These are phyloP conservation scores for Microbotryum violaceum DNA, from an alignment of 1,284 basidiomycete species.

Conservation along the genomic window DNA sequence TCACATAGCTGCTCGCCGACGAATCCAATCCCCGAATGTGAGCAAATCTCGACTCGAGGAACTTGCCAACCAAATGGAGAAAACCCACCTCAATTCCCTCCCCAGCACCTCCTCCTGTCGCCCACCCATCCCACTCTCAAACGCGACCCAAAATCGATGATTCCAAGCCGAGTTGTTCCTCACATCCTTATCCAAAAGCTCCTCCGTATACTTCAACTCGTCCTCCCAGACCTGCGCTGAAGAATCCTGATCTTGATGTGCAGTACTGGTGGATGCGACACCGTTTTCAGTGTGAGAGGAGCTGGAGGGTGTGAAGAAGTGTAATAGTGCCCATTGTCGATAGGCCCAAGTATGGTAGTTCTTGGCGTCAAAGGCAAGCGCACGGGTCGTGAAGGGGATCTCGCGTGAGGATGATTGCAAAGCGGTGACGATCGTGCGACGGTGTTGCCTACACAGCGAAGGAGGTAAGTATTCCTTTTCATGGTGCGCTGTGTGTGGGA, in stretches of 20 bases:
- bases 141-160: conserved; percentile 90
- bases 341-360: conserved; percentile 97
- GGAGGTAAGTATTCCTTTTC: too few relatives aligned
- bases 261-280: neutral
- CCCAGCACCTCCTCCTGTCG: conserved; percentile 53
- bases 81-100: conserved; percentile 63
- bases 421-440: conserved; percentile 60
- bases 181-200: conserved; percentile 66
- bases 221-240: conserved; percentile 62
- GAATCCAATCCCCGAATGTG: neutral
- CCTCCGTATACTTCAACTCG: conserved; percentile 70
- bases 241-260: conserved; percentile 41
- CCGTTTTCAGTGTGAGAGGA: conserved; percentile 2
- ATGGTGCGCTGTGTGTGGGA: neutral
- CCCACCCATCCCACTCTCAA: conserved; percentile 54
- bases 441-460: conserved; percentile 58
- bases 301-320: conserved; percentile 48
- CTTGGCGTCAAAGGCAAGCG: conserved; percentile 68
- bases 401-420: conserved; percentile 53
- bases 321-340: conserved; percentile 80
- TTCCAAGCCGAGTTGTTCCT: conserved; percentile 98
- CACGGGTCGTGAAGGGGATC: conserved; percentile 65
- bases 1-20: conserved; percentile 45
- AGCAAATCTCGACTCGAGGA: neutral
- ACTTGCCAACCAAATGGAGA: conserved; percentile 15